Evolutionary conservation across 352 stramenopile species (phyloP), one percentile per base, ranked within the genome.

Genomic region (Globisporangium yorkense): DNA sequence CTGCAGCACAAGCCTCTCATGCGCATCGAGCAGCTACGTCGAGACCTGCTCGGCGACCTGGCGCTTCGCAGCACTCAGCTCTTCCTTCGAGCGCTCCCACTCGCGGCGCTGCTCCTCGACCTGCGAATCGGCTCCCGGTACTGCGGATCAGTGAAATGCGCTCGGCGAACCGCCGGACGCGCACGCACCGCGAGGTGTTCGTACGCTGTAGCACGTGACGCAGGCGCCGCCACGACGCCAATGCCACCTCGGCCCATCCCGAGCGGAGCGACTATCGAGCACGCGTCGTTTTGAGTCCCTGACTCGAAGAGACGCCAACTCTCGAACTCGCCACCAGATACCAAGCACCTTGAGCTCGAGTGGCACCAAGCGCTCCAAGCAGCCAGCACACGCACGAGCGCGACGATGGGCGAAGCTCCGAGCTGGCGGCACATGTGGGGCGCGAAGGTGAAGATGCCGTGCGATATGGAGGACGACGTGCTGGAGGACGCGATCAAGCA

Each of bases 361-460:
- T 4, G 10, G 8, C 7, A 5, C 35, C 8, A 40, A 40, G 35
- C 10, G 35, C 35, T 40, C 10, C 8, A 15, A 40, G 35, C 35
- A 40, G 10, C 37, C 8, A 12, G 12, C 9, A 2, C 2, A 12
- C 37, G 5, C 37, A 43, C 37, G 37, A 43, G 37, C 37, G 13
- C 12, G 37, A 59, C 8, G 1, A 93, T 89, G 79, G 75, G 77
- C 24, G 80, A 93, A 51, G 81, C 79, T 16, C 81, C 81, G 44
- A 92, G 79, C 41, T 94, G 84, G 85, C 81, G 90, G 61, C 74
- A 92, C 70, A 94, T 94, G 85, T 94, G 84, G 81, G 84, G 84
- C 24, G 79, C 84, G 48, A 89, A 88, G 57, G 84, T 94, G 48
- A 87, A 87, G 65, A 94, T 92, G 79, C 85, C 85, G 31, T 93